phyloP scores from a whole-genome alignment of 1,139 yeast genomes.

The Protomyces lactucae-debilis region DNA sequence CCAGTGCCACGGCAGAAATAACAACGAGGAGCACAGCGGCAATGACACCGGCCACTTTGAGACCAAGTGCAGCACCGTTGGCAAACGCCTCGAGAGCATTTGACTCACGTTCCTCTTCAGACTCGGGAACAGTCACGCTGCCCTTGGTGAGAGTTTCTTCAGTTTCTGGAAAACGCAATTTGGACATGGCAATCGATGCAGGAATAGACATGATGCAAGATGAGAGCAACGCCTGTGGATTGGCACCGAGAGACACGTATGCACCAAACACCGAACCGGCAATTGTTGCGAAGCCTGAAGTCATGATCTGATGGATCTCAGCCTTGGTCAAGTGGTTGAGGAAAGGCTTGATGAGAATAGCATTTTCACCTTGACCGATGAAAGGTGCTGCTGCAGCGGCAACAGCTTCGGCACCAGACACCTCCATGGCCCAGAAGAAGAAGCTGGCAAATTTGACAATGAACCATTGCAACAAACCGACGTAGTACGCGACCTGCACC shows the following conservation, averaged over 20 bases:
- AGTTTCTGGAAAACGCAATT: constrained; percentile 58
- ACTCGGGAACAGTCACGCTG: constrained; percentile 48
- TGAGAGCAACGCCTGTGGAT: constrained; percentile 60
- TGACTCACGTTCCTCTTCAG: constrained; percentile 45
- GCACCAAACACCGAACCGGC: constrained; percentile 64
- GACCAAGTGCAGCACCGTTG: constrained; percentile 59
- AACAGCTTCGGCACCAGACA: constrained; percentile 64
- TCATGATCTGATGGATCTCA: constrained; percentile 61
- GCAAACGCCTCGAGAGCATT: constrained; percentile 63
- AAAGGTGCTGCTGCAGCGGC: constrained; percentile 69
- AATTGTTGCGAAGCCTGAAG: constrained; percentile 64
- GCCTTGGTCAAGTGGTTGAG: constrained; percentile 59
- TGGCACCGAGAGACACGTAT: constrained; percentile 60
- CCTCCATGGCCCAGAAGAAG: constrained; percentile 59
- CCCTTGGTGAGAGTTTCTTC: constrained; percentile 55
- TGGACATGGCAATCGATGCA: constrained; percentile 60
- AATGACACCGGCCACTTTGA: constrained; percentile 57
- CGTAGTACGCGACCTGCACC: constrained; percentile 58
- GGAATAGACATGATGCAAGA: constrained; percentile 72
- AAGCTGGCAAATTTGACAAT: constrained; percentile 56
- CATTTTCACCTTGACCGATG: constrained; percentile 65
- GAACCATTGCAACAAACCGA: constrained; percentile 59
- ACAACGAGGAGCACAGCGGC: constrained; percentile 60
- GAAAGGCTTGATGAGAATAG: constrained; percentile 58
- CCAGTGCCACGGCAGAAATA: constrained; percentile 56